phyloP scores from a whole-genome alignment of 2,329 filamentous ascomycete genomes.

The Venturia oleaginea region DNA sequence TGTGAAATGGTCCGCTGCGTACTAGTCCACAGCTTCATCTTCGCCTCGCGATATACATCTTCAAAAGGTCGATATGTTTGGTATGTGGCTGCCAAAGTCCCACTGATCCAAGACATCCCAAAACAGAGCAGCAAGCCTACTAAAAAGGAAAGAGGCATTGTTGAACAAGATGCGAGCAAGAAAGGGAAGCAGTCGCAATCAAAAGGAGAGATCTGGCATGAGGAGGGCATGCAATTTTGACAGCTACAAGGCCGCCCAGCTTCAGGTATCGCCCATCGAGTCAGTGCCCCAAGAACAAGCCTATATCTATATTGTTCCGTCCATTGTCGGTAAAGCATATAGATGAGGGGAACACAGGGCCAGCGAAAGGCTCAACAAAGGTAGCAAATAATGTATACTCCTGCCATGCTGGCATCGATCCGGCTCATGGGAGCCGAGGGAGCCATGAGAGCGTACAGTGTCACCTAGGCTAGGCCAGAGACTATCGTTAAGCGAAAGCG shows the following conservation, averaged over 20 bases:
- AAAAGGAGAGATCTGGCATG: too few relatives aligned
- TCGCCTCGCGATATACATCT: neutral
- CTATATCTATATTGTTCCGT: neutral
- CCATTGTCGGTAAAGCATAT: neutral
- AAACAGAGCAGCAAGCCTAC: neutral
- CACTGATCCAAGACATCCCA: neutral
- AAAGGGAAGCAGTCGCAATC: neutral
- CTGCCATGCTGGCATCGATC: neutral
- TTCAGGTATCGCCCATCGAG: neutral
- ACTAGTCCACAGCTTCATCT: neutral
- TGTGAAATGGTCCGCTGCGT: neutral
- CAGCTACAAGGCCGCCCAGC: neutral
- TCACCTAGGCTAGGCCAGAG: neutral
- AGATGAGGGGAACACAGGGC: neutral
- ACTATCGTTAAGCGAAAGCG: neutral
- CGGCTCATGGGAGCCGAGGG: neutral
- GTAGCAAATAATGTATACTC: neutral
- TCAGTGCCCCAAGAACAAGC: neutral
- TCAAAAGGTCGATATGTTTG: neutral
- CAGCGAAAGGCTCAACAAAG: neutral
- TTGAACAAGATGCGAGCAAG: neutral
- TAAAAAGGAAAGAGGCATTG: neutral
- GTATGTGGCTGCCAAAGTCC: neutral
- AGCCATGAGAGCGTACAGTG: neutral
- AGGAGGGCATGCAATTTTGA: neutral